These are phyloP conservation scores for Trifolium subterraneum DNA, from an alignment of 306 rosid species.

Conservation along the genomic window DNA sequence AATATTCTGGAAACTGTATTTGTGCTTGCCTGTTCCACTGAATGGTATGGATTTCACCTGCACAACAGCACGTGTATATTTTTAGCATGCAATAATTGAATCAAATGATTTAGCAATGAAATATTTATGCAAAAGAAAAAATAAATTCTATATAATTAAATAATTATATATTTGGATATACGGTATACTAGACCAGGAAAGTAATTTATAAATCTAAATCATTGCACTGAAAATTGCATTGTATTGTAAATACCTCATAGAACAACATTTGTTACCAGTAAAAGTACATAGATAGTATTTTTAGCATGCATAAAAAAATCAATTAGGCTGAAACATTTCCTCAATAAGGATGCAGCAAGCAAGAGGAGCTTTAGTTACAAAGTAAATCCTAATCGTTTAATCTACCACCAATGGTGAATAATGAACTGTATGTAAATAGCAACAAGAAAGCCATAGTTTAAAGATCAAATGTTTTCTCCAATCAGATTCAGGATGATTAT, in stretches of 20 bases:
- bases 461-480: neutral
- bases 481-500: neutral
- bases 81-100: conserved; percentile 21
- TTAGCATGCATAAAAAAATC: neutral
- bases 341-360: neutral
- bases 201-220: conserved; percentile 29
- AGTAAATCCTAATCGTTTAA: neutral
- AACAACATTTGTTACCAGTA: neutral
- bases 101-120: conserved; percentile 21
- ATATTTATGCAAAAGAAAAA: conserved; percentile 9
- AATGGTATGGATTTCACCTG: conserved; percentile 89
- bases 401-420: too few relatives aligned
- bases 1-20: conserved; percentile 84
- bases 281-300: neutral
- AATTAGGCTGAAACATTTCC: neutral
- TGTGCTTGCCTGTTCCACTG: conserved; percentile 91
- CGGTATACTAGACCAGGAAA: neutral
- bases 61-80: conserved; percentile 5
- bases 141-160: conserved; percentile 7
- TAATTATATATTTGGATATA: neutral
- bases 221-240: conserved; percentile 12
- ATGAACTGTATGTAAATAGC: neutral
- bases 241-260: neutral
- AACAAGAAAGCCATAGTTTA: neutral
- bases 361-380: conserved; percentile 1